These are phyloP conservation scores for Salmacisia buchloeana DNA, from an alignment of 1,284 basidiomycete species.

Conservation along the genomic window DNA sequence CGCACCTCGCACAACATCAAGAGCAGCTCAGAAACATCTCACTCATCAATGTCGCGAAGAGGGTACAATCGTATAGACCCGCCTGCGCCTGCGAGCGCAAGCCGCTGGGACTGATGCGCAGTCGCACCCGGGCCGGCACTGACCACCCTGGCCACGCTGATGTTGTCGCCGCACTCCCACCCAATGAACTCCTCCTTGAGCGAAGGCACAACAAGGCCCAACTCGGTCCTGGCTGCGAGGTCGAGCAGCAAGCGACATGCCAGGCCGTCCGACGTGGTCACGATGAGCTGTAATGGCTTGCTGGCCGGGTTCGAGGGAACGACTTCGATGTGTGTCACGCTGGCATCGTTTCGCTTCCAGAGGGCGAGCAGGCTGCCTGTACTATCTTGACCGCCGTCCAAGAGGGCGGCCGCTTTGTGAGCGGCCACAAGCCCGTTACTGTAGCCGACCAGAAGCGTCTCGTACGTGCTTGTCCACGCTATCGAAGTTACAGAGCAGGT, in stretches of 20 bases:
- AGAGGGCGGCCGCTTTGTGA: too few relatives aligned
- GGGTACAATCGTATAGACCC: background rate
- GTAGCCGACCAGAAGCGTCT: background rate
- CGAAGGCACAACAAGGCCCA: background rate
- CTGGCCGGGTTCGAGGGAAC: background rate
- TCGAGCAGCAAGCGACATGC: background rate
- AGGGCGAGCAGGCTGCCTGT: background rate
- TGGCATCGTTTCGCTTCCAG: slow-evolving; percentile 1
- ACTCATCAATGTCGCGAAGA: too few relatives aligned
- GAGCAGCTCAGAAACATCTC: too few relatives aligned
- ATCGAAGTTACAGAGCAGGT: background rate
- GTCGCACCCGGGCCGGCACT: background rate
- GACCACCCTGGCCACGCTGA: background rate
- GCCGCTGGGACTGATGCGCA: background rate
- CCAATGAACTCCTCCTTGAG: background rate
- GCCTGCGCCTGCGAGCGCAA: background rate
- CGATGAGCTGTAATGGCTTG: background rate
- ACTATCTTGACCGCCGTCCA: background rate
- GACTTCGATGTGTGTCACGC: background rate
- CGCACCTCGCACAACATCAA: too few relatives aligned
- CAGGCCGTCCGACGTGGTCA: slow-evolving; percentile 2
- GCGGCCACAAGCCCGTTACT: background rate
- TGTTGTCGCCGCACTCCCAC: background rate
- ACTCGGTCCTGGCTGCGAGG: background rate
- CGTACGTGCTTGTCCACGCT: background rate